Base-by-base conservation (phyloP, 208 protist species). In the Trypanosoma theileri region DNA sequence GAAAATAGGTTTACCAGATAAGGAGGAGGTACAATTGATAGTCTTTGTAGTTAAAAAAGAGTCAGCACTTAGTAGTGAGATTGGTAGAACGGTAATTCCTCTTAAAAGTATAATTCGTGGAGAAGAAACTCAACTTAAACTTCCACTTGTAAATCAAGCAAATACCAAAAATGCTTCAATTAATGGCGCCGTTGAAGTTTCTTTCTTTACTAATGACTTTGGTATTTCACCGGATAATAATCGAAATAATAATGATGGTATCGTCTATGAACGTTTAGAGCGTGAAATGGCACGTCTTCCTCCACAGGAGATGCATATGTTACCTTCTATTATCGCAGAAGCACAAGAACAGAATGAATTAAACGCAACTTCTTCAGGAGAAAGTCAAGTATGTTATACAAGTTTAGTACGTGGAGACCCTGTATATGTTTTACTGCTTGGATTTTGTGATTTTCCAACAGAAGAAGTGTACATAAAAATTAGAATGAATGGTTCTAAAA, bases 11-110 rank as follows among this genome's bases (percentile, higher is more conserved):
- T 59, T 93, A 35, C 90, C 90, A 10, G 76, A 82, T 28, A 69
- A 71, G n/a, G 87, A 95, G 31, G 67, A 79, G 65, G 64, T 93
- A 51, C 70, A 86, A 64, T 51, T 95, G 8, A 86, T 90, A 35
- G 21, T 92, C 10, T 74, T 88, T 64, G 57, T 78, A 42, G 80
- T 75, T 63, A 14, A 64, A 28, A 17, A 61, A 22, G 21, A 22
- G 11, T n/a, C 13, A 9, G 57, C 55, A 44, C 45, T 68, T 26
- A 69, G 45, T 31, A 46, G 71, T 8, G 87, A 91, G 59, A 41
- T 91, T 4, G 87, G 85, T 24, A 80, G 85, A 56, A 90, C 85
- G 19, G 67, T 71, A 24, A 40, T 93, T 40, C 64, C 73, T 59
- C 72, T 92, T 22, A 51, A 73, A n/a, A 46, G 63, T 3, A 45